Evolutionary conservation across 352 stramenopile species (phyloP).

Genomic region (Globisporangium abappressorium): DNA sequence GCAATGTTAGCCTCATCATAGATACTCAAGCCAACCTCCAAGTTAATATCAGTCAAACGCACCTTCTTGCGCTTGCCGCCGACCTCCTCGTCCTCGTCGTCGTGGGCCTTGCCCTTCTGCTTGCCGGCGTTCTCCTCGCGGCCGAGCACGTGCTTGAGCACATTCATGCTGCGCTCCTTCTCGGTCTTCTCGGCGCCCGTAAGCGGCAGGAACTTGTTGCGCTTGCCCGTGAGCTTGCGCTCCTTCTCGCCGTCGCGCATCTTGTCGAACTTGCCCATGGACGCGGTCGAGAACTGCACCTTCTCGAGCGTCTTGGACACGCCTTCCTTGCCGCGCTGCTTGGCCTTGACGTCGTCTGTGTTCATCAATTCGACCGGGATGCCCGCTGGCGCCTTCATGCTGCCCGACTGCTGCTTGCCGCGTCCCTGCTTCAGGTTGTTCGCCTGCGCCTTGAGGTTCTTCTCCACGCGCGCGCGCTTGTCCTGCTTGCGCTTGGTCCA

Average conservation of each 20-base stretch:
- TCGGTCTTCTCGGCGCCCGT: constrained; percentile 69
- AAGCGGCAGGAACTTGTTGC: constrained; percentile 77
- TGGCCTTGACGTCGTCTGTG: constrained; percentile 62
- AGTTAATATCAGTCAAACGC: background rate
- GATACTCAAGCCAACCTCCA: background rate
- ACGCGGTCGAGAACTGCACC: constrained; percentile 92
- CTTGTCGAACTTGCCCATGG: constrained; percentile 94
- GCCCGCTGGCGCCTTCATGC: constrained; percentile 58
- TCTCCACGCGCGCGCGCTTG: constrained; percentile 90
- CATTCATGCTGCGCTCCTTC: constrained; percentile 81
- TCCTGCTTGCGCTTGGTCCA: constrained; percentile 92
- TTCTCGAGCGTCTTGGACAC: constrained; percentile 87
- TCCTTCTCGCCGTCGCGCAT: constrained; percentile 91
- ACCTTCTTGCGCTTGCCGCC: constrained; percentile 62
- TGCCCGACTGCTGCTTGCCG: constrained; percentile 49
- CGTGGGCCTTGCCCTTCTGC: constrained; percentile 51
- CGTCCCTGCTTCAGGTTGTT: constrained; percentile 74
- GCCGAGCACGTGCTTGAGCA: constrained; percentile 68
- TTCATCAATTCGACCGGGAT: constrained; percentile 91
- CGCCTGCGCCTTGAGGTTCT: constrained; percentile 89
- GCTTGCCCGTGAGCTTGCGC: constrained; percentile 83
- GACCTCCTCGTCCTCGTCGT: constrained; percentile 56
- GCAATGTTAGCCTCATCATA: background rate
- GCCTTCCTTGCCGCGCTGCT: constrained; percentile 88
- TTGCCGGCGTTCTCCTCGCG: constrained; percentile 80